Evolutionary conservation across 1,284 basidiomycete genomes (phyloP), one percentile per base, ranked within the genome.

Genomic region (Fomitopsis palustris): DNA sequence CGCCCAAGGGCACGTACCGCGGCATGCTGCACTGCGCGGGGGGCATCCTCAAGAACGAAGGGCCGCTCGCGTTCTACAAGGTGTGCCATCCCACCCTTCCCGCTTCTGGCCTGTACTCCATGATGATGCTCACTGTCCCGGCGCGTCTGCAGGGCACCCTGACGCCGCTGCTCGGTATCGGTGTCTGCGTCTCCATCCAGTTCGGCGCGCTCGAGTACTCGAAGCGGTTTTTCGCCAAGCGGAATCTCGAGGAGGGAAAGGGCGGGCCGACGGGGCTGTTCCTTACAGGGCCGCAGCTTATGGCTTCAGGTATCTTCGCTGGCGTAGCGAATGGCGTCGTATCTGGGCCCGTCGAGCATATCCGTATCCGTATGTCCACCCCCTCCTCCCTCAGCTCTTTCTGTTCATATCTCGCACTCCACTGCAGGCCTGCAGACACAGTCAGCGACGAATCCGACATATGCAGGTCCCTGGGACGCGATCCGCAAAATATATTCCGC

Each of bases 11-110:
- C 54, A 95, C 92, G 6, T 98, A 96, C 75, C 80, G 76, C 56
- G 92, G 93, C 58, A 94, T 96, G 83, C 64, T 96, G 58, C 85
- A 96, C 66, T 98, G 95, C 72, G 95, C 95, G 12, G 82, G 84
- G 7, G 88, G 90, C 58, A 93, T 98, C 66, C 69, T 97, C 59
- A 93, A 86, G 72, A 90, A 94, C 60, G 96, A 98, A 71, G 96
- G 96, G 0, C 93, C 93, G 7, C 74, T 93, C 38, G 95, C 95
- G 0, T 98, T 98, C 76, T 99, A 98, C 84, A 98, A 98, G 86
- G 95, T 90, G 35, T 14, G 53, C 45, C 39, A 41, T 29, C 33
- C 9, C 41, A 31, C 17, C 31, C 9, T 12, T 38, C 19, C 55
- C 39, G 49, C 21, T 42, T 19, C 43, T 12, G 21, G 2, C 31